These are phyloP conservation scores for Starmerella lactis-condensi DNA, from an alignment of 805 yeast species.

Conservation along the genomic window DNA sequence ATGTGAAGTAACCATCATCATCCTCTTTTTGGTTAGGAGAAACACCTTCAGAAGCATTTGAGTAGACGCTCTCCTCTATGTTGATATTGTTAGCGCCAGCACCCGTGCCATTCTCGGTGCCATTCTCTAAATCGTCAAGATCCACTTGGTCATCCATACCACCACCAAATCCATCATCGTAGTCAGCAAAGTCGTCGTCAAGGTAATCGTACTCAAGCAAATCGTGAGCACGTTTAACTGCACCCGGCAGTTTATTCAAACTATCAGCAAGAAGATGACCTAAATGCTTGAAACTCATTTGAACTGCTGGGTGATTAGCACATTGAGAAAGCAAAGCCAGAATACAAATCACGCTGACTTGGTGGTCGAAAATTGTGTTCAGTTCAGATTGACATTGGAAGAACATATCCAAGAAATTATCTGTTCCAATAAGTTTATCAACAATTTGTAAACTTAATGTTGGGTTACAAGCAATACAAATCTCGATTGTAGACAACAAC, in stretches of 20 bases:
- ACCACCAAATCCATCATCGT: conserved; percentile 8
- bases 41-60: too few relatives aligned
- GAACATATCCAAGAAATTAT: conserved; percentile 48
- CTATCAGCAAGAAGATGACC: conserved; percentile 35
- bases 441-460: conserved; percentile 34
- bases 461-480: conserved; percentile 48
- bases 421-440: conserved; percentile 28
- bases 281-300: conserved; percentile 28
- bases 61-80: too few relatives aligned
- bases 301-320: conserved; percentile 21
- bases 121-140: conserved; percentile 17
- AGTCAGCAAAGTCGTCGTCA: conserved; percentile 20
- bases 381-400: conserved; percentile 36
- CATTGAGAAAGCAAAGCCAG: conserved; percentile 30
- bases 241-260: conserved; percentile 48
- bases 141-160: conserved; percentile 3
- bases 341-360: conserved; percentile 51
- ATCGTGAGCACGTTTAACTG: conserved; percentile 46
- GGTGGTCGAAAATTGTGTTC: conserved; percentile 62
- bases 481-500: conserved; percentile 42
- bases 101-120: conserved; percentile 2
- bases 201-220: conserved; percentile 28
- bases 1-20: neutral
- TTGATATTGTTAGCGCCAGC: too few relatives aligned
- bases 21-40: neutral